Evolutionary conservation across 192 early-diverging fungal genomes (phyloP).

Genomic region (Podila epigama): DNA sequence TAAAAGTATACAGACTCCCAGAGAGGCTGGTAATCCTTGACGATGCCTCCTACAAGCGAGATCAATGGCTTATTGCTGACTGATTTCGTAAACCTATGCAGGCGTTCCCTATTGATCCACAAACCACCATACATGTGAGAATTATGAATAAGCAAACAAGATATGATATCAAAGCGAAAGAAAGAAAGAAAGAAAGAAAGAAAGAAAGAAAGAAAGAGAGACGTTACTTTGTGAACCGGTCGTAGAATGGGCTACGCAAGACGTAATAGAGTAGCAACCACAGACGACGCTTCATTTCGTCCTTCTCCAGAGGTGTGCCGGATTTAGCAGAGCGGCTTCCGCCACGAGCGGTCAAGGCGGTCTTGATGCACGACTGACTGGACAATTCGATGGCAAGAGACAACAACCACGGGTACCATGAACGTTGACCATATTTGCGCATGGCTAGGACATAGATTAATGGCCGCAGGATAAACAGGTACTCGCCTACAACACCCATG

Average conservation of each 20-base stretch:
- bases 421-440: constrained; percentile 70
- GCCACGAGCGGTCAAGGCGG: constrained; percentile 30
- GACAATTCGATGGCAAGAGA: constrained; percentile 79
- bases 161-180: background rate
- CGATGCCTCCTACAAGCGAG: constrained; percentile 77
- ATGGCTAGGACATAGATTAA: constrained; percentile 86
- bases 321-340: constrained; percentile 34
- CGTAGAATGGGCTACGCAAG: constrained; percentile 86
- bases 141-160: background rate
- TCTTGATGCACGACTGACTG: constrained; percentile 54
- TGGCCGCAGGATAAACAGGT: constrained; percentile 84
- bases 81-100: constrained; percentile 70
- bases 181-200: background rate
- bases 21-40: constrained; percentile 88
- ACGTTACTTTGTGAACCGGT: constrained; percentile 73
- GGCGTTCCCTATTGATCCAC: constrained; percentile 53
- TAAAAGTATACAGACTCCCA: constrained; percentile 94
- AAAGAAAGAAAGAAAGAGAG: background rate
- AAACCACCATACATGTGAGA: background rate
- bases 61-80: constrained; percentile 79
- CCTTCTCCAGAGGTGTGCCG: constrained; percentile 75
- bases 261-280: constrained; percentile 84
- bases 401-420: constrained; percentile 87
- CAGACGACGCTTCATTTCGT: constrained; percentile 76
- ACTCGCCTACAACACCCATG: constrained; percentile 73